Evolutionary conservation across 441 rosid genomes (phyloP).

Genomic region (Adansonia rubrostipa): DNA sequence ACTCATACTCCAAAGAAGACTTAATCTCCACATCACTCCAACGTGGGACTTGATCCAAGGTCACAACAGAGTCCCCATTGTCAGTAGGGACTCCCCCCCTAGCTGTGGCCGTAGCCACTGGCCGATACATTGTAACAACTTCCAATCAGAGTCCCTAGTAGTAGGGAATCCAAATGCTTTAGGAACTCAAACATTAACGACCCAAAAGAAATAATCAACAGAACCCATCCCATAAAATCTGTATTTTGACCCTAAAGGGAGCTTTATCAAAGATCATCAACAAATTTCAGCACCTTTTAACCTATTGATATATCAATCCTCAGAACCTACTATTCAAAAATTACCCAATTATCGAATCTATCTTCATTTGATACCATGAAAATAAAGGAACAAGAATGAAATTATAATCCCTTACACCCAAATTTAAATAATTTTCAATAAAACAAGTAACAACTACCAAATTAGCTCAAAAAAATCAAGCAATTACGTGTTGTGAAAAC

Average conservation of each 20-base stretch:
- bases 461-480: not conserved
- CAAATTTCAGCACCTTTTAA: not conserved
- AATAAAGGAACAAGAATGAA: not conserved
- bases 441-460: not conserved
- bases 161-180: not conserved
- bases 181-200: slow-evolving; percentile 5
- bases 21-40: slow-evolving; percentile 91
- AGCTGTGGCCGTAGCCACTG: slow-evolving; percentile 63
- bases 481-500: slow-evolving; percentile 2
- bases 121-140: slow-evolving; percentile 66
- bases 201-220: not conserved
- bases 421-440: not conserved
- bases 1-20: slow-evolving; percentile 59
- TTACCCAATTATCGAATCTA: not conserved
- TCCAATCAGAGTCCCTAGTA: slow-evolving; percentile 27
- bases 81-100: slow-evolving; percentile 81
- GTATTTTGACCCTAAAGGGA: not conserved
- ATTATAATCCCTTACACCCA: not conserved
- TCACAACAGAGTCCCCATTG: slow-evolving; percentile 75
- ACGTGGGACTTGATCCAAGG: slow-evolving; percentile 90
- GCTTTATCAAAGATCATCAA: slow-evolving; percentile 9
- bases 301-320: not conserved
- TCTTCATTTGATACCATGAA: not conserved
- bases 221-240: not conserved
- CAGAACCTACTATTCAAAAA: not conserved